These are phyloP conservation scores for Phytophthora pinifolia DNA, from an alignment of 352 stramenopile species.

Conservation along the genomic window DNA sequence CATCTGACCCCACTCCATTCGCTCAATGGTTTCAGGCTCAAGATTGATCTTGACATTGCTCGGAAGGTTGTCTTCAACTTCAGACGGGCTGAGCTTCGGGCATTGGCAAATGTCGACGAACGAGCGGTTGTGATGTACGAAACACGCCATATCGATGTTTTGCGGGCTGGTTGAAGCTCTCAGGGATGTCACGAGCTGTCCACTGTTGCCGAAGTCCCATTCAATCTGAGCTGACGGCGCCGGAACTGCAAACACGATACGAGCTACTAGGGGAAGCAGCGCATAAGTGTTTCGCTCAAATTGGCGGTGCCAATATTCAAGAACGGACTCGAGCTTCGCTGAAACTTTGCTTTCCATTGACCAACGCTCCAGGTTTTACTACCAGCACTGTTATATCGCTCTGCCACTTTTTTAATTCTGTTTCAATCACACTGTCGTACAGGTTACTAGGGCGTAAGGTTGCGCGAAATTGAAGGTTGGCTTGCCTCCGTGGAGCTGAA, in stretches of 20 bases:
- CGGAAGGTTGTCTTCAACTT: slow-evolving; percentile 2
- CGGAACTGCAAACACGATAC: slow-evolving; percentile 1
- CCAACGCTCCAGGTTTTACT: too few species aligned
- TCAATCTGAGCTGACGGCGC: slow-evolving; percentile 7
- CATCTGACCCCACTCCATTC: not conserved
- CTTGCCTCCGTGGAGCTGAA: slow-evolving; percentile 2
- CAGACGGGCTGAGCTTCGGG: slow-evolving; percentile 1
- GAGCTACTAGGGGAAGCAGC: not conserved
- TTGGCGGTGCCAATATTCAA: too few species aligned
- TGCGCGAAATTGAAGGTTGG: too few species aligned
- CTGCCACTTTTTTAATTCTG: too few species aligned
- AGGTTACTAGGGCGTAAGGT: too few species aligned
- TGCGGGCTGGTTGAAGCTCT: not conserved
- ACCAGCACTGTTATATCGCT: too few species aligned
- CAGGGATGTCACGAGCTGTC: not conserved
- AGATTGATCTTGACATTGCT: slow-evolving; percentile 3
- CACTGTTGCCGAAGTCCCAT: not conserved
- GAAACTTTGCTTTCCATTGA: too few species aligned
- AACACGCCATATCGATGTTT: slow-evolving; percentile 4
- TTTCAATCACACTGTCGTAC: too few species aligned
- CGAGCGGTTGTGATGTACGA: not conserved
- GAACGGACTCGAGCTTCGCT: too few species aligned
- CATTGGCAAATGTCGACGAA: slow-evolving; percentile 10
- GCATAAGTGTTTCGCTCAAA: too few species aligned
- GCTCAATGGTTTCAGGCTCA: not conserved